Conservation (phyloP, 2,329 filamentous ascomycete species). For the Monascus ruber region DNA sequence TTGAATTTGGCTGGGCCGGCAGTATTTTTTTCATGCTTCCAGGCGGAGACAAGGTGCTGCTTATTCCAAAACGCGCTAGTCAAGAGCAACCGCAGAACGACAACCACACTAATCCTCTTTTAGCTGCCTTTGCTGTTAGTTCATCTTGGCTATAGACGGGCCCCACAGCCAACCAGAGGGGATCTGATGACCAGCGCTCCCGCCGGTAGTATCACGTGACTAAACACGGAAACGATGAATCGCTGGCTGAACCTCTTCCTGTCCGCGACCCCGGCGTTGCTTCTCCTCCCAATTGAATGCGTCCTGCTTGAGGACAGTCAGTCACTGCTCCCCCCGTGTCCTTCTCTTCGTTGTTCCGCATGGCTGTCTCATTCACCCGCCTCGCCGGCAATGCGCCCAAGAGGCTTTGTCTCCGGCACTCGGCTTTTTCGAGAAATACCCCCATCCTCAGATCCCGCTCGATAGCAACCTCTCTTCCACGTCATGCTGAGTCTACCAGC, state of each 20-base stretch:
- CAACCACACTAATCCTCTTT: neutral
- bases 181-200: slow-evolving; percentile 20
- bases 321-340: slow-evolving; percentile 11
- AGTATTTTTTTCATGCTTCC: slow-evolving; percentile 15
- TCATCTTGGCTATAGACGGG: slow-evolving; percentile 9
- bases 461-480: slow-evolving; percentile 45
- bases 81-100: neutral
- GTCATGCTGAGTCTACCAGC: slow-evolving; percentile 39
- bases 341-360: slow-evolving; percentile 23
- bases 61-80: slow-evolving; percentile 10
- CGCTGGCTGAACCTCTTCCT: too few relatives aligned
- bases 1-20: slow-evolving; percentile 10
- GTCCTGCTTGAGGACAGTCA: slow-evolving; percentile 25
- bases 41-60: slow-evolving; percentile 10
- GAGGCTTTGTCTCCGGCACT: slow-evolving; percentile 46
- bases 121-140: neutral
- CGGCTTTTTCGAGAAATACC: slow-evolving; percentile 31
- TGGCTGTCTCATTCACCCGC: slow-evolving; percentile 52
- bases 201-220: slow-evolving; percentile 16
- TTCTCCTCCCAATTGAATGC: slow-evolving; percentile 22
- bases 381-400: slow-evolving; percentile 49
- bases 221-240: slow-evolving; percentile 11
- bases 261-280: slow-evolving; percentile 11
- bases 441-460: slow-evolving; percentile 39
- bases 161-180: slow-evolving; percentile 19